Conservation (phyloP, 345 rosid species). For the Luvunga scandens region DNA sequence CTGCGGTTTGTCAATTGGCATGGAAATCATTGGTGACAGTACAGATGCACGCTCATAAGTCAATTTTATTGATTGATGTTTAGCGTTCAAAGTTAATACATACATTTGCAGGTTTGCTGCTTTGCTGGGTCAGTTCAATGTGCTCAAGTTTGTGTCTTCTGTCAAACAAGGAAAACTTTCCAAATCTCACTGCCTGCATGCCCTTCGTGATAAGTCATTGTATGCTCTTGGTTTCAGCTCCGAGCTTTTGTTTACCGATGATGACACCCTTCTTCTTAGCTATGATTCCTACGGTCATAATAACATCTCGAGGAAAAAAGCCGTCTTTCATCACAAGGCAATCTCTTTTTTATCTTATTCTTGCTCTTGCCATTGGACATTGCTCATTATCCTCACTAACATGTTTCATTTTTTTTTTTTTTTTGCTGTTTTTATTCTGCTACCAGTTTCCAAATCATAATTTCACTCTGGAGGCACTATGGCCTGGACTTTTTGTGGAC, state of each 20-base stretch:
- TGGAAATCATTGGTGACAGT: too few relatives aligned
- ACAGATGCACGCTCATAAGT: too few relatives aligned
- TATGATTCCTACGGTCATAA: conserved; percentile 46
- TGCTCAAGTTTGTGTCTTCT: conserved; percentile 58
- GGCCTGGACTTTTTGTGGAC: conserved; percentile 77
- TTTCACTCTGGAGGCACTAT: conserved; percentile 63
- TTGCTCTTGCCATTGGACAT: background rate
- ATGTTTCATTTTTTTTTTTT: background rate
- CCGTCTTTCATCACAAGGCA: conserved; percentile 69
- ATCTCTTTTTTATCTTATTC: background rate
- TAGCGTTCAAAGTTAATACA: background rate
- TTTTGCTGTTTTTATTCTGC: background rate
- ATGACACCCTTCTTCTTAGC: conserved; percentile 62
- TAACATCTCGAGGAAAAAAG: conserved; percentile 58
- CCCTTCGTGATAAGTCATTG: conserved; percentile 59
- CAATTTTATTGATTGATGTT: background rate
- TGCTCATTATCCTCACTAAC: background rate
- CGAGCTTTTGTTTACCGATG: conserved; percentile 62
- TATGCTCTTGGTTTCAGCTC: conserved; percentile 74
- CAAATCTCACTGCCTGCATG: conserved; percentile 33
- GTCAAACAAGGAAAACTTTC: conserved; percentile 27
- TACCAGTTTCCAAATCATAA: conserved; percentile 72
- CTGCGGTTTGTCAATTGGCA: too few relatives aligned
- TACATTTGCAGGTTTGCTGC: conserved; percentile 50
- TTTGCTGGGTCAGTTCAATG: conserved; percentile 77